Base-by-base conservation (phyloP, 176 grass and related monocot species). In the Carex parvula region DNA sequence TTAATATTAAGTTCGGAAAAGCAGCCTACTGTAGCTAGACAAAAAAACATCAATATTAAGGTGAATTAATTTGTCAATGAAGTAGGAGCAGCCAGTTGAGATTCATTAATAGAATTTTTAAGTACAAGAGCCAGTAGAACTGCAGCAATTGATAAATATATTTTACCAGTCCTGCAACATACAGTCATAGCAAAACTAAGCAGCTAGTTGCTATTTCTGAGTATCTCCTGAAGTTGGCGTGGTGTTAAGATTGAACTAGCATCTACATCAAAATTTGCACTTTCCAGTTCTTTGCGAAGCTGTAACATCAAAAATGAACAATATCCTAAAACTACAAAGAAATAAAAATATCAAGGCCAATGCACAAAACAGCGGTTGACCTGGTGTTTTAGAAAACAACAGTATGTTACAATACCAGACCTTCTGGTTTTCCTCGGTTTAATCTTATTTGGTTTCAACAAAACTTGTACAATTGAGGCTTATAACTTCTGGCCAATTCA, bases 251-350 rank as follows among this genome's bases (percentile, higher is more conserved):
- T 79, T 0, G 87, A 88, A 65, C 20, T 68, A 9, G 63, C 84
- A 78, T 64, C 87, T 61, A 60, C 32, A n/a, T 91, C 91, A 55
- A 93, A 97, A 86, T 97, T 88, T 53, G 80, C 84, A 82, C 67
- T 24, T 84, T 91, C 89, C 80, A 90, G 74, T 57, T 90, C 85
- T 41, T 87, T 85, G 65, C 15, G 75, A 54, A 97, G 54, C 94
- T 97, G 91, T 81, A 91, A 32, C 61, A 70, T 44, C 50, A 84
- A 10, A 77, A 30, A 16, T 17, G 1, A 39, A 65, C 6, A 87
- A 84, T 53, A 64, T 52, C 56, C 3, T n/a, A 84, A 29, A 30
- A 33, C 5, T 15, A 42, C 32, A 62, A 3, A 37, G 16, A 64
- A 9, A 52, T 1, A 15, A 41, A 70, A 53, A 74, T 52, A 50